Conservation (phyloP, 2,329 filamentous ascomycete genomes). For the Gliomastix tumulicola region DNA sequence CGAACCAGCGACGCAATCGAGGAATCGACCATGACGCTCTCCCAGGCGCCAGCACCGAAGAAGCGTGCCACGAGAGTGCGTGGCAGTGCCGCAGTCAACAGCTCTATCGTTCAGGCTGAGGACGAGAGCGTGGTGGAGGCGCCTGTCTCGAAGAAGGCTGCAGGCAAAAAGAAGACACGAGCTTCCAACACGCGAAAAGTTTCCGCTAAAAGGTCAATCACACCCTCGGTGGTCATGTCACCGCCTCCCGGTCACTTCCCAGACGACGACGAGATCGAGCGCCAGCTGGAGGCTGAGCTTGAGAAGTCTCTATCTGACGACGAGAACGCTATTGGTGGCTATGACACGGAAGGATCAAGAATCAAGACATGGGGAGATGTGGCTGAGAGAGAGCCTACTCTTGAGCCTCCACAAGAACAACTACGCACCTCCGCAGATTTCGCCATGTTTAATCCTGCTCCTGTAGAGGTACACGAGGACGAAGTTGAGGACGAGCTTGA, state of each 20-base stretch:
- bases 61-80: conserved; percentile 48
- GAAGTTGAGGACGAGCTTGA: conserved; percentile 44
- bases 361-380: conserved; percentile 15
- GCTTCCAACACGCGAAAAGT: conserved; percentile 25
- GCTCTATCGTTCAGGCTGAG: conserved; percentile 28
- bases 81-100: conserved; percentile 35
- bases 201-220: conserved; percentile 20
- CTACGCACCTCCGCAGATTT: conserved; percentile 28
- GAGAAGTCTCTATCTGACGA: conserved; percentile 48
- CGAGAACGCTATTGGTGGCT: conserved; percentile 39
- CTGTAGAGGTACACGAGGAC: conserved; percentile 35
- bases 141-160: conserved; percentile 15
- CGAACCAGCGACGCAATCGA: conserved; percentile 54
- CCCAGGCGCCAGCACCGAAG: conserved; percentile 47
- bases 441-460: conserved; percentile 45
- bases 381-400: too few species aligned
- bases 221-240: conserved; percentile 43
- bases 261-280: conserved; percentile 60
- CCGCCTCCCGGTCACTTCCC: conserved; percentile 33
- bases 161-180: conserved; percentile 34
- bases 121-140: conserved; percentile 16
- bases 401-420: too few species aligned
- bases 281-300: conserved; percentile 58
- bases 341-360: conserved; percentile 31
- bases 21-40: conserved; percentile 31